Conservation (phyloP, 2,329 filamentous ascomycete species). For the Neonectria coccinea region DNA sequence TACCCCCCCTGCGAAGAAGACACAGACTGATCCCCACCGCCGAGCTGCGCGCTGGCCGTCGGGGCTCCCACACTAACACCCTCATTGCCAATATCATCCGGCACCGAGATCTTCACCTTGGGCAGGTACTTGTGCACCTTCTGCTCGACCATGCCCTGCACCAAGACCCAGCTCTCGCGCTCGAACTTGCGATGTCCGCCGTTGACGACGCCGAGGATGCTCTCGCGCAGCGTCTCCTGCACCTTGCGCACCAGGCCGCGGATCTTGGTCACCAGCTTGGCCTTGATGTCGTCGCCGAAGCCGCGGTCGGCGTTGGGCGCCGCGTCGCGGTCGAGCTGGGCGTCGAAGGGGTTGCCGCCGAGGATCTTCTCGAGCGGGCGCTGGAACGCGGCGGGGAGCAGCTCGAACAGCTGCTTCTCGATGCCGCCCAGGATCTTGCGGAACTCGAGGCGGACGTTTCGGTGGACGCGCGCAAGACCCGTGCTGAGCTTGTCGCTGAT, state of each 20-base stretch:
- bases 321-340: constrained; percentile 54
- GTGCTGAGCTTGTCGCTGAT: constrained; percentile 62
- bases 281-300: constrained; percentile 57
- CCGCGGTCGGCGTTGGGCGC: constrained; percentile 50
- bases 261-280: constrained; percentile 58
- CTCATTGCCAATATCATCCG: constrained; percentile 61
- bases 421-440: constrained; percentile 57
- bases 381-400: constrained; percentile 58
- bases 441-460: constrained; percentile 60
- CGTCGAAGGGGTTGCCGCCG: constrained; percentile 60
- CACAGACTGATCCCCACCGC: constrained; percentile 47
- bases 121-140: constrained; percentile 61
- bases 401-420: constrained; percentile 59
- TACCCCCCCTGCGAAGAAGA: constrained; percentile 22
- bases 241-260: constrained; percentile 58
- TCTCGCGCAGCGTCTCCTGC: constrained; percentile 58
- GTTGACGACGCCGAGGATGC: constrained; percentile 58
- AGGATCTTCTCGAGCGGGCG: constrained; percentile 59
- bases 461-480: constrained; percentile 56
- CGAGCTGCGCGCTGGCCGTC: constrained; percentile 46
- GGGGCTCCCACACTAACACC: constrained; percentile 58
- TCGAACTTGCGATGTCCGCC: constrained; percentile 62
- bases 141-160: constrained; percentile 58
- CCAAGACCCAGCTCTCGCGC: constrained; percentile 59
- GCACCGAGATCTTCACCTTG: constrained; percentile 58